phyloP scores from a whole-genome alignment of 1,284 basidiomycete genomes.

The Irpex sp. region DNA sequence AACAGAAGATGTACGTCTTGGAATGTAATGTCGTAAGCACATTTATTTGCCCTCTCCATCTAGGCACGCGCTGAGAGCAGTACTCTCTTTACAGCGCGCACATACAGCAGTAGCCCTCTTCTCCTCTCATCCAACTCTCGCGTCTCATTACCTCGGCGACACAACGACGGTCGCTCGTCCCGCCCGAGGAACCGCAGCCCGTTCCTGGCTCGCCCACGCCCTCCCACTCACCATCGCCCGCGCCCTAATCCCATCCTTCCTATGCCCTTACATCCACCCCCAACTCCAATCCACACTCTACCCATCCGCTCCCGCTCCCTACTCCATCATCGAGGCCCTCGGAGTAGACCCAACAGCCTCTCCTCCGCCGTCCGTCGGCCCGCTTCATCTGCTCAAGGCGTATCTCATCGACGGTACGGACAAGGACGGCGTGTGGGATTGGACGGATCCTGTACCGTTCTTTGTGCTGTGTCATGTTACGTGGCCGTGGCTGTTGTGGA shows the following conservation, averaged over 20 bases:
- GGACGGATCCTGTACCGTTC: slow-evolving; percentile 16
- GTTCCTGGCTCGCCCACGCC: slow-evolving; percentile 15
- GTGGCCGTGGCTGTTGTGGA: slow-evolving; percentile 16
- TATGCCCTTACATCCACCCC: slow-evolving; percentile 11
- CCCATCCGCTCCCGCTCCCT: not conserved
- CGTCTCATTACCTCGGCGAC: slow-evolving; percentile 9
- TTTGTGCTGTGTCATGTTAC: slow-evolving; percentile 14
- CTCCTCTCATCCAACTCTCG: slow-evolving; percentile 11
- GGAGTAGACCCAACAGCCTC: slow-evolving; percentile 11
- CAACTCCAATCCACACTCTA: slow-evolving; percentile 10
- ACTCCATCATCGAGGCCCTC: not conserved
- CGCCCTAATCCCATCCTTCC: slow-evolving; percentile 1
- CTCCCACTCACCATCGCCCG: slow-evolving; percentile 12
- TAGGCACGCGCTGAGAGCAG: no score
- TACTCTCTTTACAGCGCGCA: slow-evolving; percentile 8
- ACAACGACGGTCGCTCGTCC: slow-evolving; percentile 4
- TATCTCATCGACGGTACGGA: slow-evolving; percentile 7
- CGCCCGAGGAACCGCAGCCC: not conserved
- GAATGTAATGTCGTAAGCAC: slow-evolving; percentile 19
- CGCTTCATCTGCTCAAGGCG: not conserved
- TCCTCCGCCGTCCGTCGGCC: slow-evolving; percentile 5
- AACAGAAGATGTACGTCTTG: slow-evolving; percentile 11
- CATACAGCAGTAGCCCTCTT: slow-evolving; percentile 17
- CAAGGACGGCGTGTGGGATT: slow-evolving; percentile 15
- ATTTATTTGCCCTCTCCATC: not conserved